Evolutionary conservation across 1,139 yeast species (phyloP).

Genomic region (Saccharomyces uvarum): DNA sequence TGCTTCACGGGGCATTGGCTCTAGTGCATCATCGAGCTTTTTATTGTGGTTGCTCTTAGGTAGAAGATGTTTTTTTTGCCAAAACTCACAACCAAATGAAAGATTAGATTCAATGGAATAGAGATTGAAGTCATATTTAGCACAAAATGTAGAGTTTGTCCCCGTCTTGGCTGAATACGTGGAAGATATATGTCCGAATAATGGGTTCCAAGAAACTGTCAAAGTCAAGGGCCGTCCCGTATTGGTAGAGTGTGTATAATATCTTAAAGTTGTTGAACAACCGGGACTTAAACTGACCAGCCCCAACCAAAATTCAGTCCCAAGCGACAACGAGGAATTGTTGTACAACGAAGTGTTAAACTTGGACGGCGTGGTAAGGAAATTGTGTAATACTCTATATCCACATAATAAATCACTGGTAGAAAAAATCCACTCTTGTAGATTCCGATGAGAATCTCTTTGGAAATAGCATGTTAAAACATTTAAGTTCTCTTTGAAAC

Average conservation of each 20-base stretch:
- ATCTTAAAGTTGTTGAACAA: slow-evolving; percentile 73
- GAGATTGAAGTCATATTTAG: slow-evolving; percentile 81
- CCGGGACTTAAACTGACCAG: slow-evolving; percentile 78
- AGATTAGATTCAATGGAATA: slow-evolving; percentile 86
- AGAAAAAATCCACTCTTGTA: slow-evolving; percentile 77
- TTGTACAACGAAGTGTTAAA: slow-evolving; percentile 35
- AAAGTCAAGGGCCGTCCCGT: slow-evolving; percentile 85
- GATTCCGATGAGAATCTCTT: slow-evolving; percentile 53
- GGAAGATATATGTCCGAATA: slow-evolving; percentile 82
- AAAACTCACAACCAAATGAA: slow-evolving; percentile 79
- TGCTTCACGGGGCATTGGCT: background rate
- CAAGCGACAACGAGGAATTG: slow-evolving; percentile 51
- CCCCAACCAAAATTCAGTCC: slow-evolving; percentile 88
- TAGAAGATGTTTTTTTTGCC: slow-evolving; percentile 31
- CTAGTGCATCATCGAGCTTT: background rate
- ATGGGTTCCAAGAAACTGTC: slow-evolving; percentile 82
- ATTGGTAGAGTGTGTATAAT: slow-evolving; percentile 77
- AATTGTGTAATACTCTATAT: slow-evolving; percentile 66
- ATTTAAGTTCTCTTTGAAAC: slow-evolving; percentile 47
- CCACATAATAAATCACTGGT: slow-evolving; percentile 87
- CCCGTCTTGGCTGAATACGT: slow-evolving; percentile 83
- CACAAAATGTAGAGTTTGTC: slow-evolving; percentile 67
- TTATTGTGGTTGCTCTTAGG: background rate
- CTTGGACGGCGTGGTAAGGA: slow-evolving; percentile 40
- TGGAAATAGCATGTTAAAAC: slow-evolving; percentile 68